Percentiles rank a stretch among this genome's conserved stretches.
Conservation (phyloP, 345 rosid genomes). For the Balakata baccata region DNA sequence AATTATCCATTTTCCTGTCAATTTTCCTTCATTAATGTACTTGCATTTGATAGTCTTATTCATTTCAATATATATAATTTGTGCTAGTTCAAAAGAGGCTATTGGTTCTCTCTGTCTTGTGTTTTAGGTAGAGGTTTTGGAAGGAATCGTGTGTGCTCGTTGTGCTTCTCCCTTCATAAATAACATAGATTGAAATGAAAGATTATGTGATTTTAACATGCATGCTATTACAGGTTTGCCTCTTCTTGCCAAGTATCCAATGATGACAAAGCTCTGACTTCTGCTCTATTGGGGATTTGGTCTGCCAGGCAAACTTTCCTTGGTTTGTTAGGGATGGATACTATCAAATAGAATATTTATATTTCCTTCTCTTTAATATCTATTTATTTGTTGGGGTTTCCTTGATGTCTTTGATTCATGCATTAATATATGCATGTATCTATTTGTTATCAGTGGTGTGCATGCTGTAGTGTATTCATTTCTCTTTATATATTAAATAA, state of each 20-base stretch:
- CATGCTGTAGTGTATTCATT: no score
- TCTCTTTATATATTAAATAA: no score
- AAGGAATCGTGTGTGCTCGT: not conserved
- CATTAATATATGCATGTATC: not conserved
- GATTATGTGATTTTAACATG: not conserved
- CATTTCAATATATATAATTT: no score
- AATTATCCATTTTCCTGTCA: no score
- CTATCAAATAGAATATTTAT: constrained; percentile 1
- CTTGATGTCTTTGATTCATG: not conserved
- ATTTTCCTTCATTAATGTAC: no score
- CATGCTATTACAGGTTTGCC: constrained; percentile 51
- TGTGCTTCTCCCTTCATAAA: not conserved
- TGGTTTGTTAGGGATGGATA: not conserved
- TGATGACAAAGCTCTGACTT: constrained; percentile 75
- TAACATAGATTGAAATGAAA: no score
- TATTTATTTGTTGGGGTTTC: not conserved
- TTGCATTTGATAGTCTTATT: no score
- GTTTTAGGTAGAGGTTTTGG: not conserved
- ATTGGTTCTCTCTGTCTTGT: not conserved
- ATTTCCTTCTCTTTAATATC: not conserved
- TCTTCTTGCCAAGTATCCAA: constrained; percentile 67
- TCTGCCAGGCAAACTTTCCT: constrained; percentile 68
- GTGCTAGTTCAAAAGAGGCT: not conserved
- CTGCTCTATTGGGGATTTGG: constrained; percentile 79
- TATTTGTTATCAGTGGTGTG: no score